Evolutionary conservation across 306 rosid species (phyloP).

Genomic region (Cucumis hystrix): DNA sequence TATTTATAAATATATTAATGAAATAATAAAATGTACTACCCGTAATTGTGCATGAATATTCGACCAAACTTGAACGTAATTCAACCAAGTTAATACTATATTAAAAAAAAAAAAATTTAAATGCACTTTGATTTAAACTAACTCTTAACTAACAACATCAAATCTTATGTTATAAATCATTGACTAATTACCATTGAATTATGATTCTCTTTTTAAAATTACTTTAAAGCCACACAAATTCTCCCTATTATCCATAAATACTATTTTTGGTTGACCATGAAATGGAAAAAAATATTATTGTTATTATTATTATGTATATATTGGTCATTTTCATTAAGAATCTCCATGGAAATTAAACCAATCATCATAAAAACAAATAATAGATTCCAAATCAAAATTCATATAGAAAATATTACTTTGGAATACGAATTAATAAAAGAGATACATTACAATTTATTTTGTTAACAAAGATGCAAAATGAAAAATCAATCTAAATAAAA

Average conservation of each 20-base stretch:
- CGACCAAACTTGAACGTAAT: too few species aligned
- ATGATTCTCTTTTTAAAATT: too few species aligned
- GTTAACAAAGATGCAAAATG: neutral
- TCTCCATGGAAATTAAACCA: neutral
- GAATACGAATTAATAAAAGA: neutral
- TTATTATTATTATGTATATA: neutral
- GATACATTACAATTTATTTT: neutral
- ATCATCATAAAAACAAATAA: neutral
- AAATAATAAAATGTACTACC: too few species aligned
- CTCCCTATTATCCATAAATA: too few species aligned
- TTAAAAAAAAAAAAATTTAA: too few species aligned
- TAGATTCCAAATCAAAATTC: neutral
- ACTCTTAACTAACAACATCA: too few species aligned
- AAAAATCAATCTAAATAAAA: neutral
- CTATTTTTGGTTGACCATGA: neutral
- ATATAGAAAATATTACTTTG: neutral
- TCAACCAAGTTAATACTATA: too few species aligned
- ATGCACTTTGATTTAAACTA: too few species aligned
- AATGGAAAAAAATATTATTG: neutral
- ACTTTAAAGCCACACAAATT: too few species aligned
- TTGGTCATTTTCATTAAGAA: neutral
- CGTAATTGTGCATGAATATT: too few species aligned
- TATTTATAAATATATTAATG: too few species aligned
- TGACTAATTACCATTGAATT: neutral
- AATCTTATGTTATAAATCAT: neutral